Conservation (phyloP, 306 rosid species). For the Medicago lupulina region DNA sequence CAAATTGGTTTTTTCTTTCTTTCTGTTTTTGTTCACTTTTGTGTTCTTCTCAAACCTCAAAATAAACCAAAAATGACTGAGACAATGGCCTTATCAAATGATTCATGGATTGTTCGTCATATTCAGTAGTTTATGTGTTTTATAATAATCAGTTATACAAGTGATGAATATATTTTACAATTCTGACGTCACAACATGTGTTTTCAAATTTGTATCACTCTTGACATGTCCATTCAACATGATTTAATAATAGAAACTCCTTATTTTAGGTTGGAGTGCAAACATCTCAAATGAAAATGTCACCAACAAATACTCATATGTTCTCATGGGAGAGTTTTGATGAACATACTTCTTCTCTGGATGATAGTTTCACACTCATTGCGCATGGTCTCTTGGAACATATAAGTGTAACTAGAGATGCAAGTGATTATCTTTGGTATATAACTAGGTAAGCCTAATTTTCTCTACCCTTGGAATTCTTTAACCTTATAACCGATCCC, state of each 20-base stretch:
- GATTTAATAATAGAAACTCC: conserved; percentile 16
- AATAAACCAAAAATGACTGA: too few species aligned
- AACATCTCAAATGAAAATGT: conserved; percentile 94
- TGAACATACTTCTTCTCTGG: conserved; percentile 76
- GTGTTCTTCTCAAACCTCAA: too few species aligned
- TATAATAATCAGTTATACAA: too few species aligned
- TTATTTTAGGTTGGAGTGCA: conserved; percentile 89
- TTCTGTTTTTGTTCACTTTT: too few species aligned
- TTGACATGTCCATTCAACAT: conserved; percentile 13
- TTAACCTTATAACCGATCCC: conserved; percentile 21
- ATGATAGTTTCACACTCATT: conserved; percentile 61
- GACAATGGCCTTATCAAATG: too few species aligned
- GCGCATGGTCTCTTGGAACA: conserved; percentile 92
- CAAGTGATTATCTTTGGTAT: conserved; percentile 97
- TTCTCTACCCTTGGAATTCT: neutral
- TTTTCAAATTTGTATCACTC: too few species aligned
- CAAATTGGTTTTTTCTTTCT: too few species aligned
- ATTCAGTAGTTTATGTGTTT: too few species aligned
- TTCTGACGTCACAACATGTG: too few species aligned
- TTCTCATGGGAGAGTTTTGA: conserved; percentile 89
- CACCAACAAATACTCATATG: conserved; percentile 71
- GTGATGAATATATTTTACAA: too few species aligned
- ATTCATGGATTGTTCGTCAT: too few species aligned
- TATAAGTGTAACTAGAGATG: conserved; percentile 87
- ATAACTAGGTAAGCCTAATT: conserved; percentile 73